Conservation (phyloP, 2,329 filamentous ascomycete species). For the Salinomyces thailandicus region DNA sequence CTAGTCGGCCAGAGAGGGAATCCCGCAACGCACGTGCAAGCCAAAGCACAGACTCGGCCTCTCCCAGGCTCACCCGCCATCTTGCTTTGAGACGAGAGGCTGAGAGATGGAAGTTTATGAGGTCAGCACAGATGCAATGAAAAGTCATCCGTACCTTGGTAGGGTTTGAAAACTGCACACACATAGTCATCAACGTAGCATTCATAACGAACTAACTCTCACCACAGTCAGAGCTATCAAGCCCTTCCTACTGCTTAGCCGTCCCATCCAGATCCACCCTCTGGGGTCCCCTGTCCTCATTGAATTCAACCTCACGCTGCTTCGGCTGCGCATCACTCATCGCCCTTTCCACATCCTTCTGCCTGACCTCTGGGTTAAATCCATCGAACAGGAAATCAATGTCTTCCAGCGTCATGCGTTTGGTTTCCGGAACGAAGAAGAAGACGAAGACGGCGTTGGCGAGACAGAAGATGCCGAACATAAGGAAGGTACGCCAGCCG, state of each 20-base stretch:
- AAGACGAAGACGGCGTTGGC: constrained; percentile 26
- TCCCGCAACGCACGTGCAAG: too few relatives aligned
- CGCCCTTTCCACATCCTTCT: constrained; percentile 1
- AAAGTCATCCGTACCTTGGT: too few relatives aligned
- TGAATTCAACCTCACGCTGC: background rate
- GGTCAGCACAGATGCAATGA: too few relatives aligned
- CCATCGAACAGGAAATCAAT: constrained; percentile 30
- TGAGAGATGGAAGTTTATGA: too few relatives aligned
- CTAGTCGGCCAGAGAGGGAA: too few relatives aligned
- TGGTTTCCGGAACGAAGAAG: constrained; percentile 19
- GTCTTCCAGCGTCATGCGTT: constrained; percentile 12
- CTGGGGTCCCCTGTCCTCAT: background rate
- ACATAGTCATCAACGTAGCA: too few relatives aligned
- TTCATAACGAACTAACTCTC: too few relatives aligned
- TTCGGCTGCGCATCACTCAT: background rate
- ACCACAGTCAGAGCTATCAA: too few relatives aligned
- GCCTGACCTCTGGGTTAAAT: constrained; percentile 28
- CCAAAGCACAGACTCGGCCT: too few relatives aligned
- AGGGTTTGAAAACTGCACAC: too few relatives aligned
- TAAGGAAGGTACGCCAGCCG: constrained; percentile 31
- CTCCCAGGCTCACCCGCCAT: too few relatives aligned
- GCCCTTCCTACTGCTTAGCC: background rate
- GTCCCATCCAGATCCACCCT: background rate
- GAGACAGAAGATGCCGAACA: constrained; percentile 31
- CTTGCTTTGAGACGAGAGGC: too few relatives aligned